Base-by-base conservation (phyloP, 2,329 filamentous ascomycete genomes). In the Colletotrichum theobromicola region DNA sequence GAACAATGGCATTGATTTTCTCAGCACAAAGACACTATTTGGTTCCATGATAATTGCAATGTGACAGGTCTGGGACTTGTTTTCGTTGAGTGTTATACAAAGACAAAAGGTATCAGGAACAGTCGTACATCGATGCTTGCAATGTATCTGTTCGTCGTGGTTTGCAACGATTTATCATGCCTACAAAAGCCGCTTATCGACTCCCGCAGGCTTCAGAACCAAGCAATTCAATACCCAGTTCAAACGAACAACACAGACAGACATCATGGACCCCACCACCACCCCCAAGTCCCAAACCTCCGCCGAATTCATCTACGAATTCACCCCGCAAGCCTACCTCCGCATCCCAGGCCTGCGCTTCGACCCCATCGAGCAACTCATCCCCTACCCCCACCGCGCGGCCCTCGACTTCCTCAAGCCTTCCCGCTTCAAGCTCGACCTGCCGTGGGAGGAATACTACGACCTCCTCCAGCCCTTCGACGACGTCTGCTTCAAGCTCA, bases 301-400 rank as follows among this genome's bases (percentile, higher is more conserved):
- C 32, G 24, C 35, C 16, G 55, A 61, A 9, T 26, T 46, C 21
- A 24, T 37, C 28, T 60, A 61, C 55, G 30, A 67, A 10, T 16
- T 28, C 26, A 26, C n/a, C 9, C 55, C 72, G 9, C 72, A 74
- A 50, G 15, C 71, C 26, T 74, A 74, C 46, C 57, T 74, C n/a
- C 72, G 72, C 55, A 72, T 74, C 28, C 72, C 72, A 12, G 72
- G 72, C 15, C 55, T 74, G 37, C 21, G 57, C 42, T 72, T 74
- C 21, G 68, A 74, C 62, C 50, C 53, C 5, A 18, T 67, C 26
- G 68, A 55, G 2, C 15, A 18, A 13, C 68, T 74, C 10, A 67
- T 74, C 8, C 68, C 72, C 12, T 60, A 57, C 8, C n/a, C 30
- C 24, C 55, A 72, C 28, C 64, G 57, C 4, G 61, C 62, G 4